These are phyloP conservation scores for Amanita exitialis DNA, from an alignment of 768 basidiomycete genomes.

Conservation along the genomic window DNA sequence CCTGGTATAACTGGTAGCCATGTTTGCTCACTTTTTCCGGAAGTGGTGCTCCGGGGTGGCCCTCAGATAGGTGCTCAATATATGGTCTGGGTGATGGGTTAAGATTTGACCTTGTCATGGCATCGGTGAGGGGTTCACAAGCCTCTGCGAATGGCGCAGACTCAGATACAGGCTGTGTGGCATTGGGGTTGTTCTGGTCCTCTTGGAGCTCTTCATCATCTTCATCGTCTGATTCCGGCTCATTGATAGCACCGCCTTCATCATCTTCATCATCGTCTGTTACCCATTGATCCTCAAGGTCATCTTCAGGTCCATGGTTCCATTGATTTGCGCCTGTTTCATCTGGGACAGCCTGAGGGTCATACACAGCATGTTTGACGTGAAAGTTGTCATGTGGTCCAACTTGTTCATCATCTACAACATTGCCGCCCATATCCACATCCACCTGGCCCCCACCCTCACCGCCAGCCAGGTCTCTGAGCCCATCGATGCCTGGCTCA, in stretches of 20 bases:
- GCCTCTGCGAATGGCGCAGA: not conserved
- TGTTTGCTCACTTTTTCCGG: not conserved
- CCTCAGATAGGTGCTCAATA: not conserved
- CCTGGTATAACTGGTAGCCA: not conserved
- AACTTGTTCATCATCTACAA: not conserved
- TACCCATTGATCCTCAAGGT: not conserved
- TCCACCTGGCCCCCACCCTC: not conserved
- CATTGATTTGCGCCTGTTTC: no score
- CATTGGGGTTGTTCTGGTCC: not conserved
- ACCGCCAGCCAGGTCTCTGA: not conserved
- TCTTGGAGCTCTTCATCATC: not conserved
- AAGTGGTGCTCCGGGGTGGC: not conserved
- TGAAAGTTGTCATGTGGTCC: not conserved
- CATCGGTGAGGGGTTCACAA: no score
- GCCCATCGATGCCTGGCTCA: not conserved
- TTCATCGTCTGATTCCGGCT: not conserved
- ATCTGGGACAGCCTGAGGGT: no score
- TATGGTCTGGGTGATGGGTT: not conserved
- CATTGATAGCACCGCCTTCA: not conserved
- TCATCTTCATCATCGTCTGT: not conserved
- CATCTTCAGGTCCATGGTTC: not conserved
- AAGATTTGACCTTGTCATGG: no score
- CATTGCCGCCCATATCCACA: not conserved
- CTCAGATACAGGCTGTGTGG: no score
- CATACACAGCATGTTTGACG: no score